Evolutionary conservation across 2,329 filamentous ascomycete species (phyloP), one percentile per base, ranked within the genome.

Genomic region (Diplodia corticola): DNA sequence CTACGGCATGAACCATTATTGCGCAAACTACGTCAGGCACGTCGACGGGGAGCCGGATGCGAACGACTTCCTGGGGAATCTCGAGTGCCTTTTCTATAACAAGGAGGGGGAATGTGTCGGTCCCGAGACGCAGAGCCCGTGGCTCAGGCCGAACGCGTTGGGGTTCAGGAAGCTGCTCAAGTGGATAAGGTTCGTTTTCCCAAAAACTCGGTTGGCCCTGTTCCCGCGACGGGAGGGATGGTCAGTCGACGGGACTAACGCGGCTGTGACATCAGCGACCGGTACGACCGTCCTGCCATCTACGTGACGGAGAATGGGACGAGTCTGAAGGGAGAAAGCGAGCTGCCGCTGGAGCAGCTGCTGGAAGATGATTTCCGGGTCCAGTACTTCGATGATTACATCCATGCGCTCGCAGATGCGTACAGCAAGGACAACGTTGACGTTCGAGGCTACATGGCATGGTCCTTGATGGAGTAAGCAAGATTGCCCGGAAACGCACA

Each of bases 1-100:
- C 80, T 96, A 96, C 78, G 92, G 91, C 77, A 94, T 94, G 91
- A 96, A 96, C 83, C 90, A 93, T 83, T 96, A 96, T 83, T 93
- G 91, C 60, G 90, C 91, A 74, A 91, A 95, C 83, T 96, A 91
- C 80, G 88, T 96, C 80, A 89, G 88, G 77, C 89, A 93, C 80
- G 86, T 87, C 73, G 83, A 85, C 7, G 85, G 84, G 6, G 80
- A 84, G 55, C 80, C 91, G 0, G 83, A 85, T 1, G 80, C 81
- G 4, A 84, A 90, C 60, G 92, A 96, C 80, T 88, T 87, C 77
- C 80, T 87, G 13, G 92, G 92, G 63, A 90, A 96, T 77, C 80
- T 96, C 40, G 90, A 95, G 72, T 84, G 88, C 1, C 83, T 89
- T 48, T 86, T 90, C 70, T 83, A 87, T 75, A 89, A 88, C 82